phyloP scores from a whole-genome alignment of 2,329 filamentous ascomycete genomes.

The Hymenoscyphus occultus region DNA sequence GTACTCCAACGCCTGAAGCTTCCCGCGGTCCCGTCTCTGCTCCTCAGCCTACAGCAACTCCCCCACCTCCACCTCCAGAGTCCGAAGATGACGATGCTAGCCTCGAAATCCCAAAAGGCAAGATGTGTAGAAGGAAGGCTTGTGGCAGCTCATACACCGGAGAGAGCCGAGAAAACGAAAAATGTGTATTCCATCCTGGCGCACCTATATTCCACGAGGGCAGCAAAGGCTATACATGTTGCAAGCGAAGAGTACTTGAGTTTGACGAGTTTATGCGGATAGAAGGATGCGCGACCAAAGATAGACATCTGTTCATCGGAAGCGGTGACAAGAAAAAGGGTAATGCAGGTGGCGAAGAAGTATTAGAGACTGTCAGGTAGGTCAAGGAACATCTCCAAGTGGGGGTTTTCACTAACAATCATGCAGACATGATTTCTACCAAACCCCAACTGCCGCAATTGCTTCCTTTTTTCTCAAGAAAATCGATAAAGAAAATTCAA shows the following conservation, averaged over 20 bases:
- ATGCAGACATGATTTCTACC: constrained; percentile 83
- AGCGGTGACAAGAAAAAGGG: constrained; percentile 63
- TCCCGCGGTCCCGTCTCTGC: constrained; percentile 43
- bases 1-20: constrained; percentile 45
- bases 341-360: constrained; percentile 61
- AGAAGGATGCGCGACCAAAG: constrained; percentile 81
- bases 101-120: constrained; percentile 68
- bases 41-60: constrained; percentile 41
- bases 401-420: constrained; percentile 13
- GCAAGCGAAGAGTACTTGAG: constrained; percentile 89
- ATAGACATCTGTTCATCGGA: constrained; percentile 79
- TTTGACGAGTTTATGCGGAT: constrained; percentile 99
- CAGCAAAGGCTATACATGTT: constrained; percentile 96
- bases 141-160: constrained; percentile 68
- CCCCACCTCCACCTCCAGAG: constrained; percentile 64
- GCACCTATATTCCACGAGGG: constrained; percentile 95
- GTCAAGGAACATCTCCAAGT: constrained; percentile 29
- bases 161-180: constrained; percentile 62
- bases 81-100: constrained; percentile 84
- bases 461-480: constrained; percentile 96
- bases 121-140: constrained; percentile 72
- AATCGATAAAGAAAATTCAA: constrained; percentile 78
- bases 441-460: constrained; percentile 80
- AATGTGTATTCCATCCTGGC: constrained; percentile 86
- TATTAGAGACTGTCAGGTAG: constrained; percentile 73